phyloP scores from a whole-genome alignment of 148 eudicot species.

The Rhododendron kiyosumense region DNA sequence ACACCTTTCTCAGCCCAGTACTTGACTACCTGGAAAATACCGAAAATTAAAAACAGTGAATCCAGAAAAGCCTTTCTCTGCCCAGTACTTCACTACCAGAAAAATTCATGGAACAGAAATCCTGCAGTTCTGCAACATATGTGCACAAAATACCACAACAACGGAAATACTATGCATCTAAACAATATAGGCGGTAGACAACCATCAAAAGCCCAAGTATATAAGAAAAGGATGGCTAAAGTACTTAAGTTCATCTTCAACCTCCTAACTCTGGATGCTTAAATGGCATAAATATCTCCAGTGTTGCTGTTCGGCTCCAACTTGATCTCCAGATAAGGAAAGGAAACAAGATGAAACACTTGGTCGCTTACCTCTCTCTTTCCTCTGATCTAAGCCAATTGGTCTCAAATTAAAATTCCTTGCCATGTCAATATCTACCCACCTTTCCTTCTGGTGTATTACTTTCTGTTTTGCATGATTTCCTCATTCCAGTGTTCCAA shows the following conservation, averaged over 20 bases:
- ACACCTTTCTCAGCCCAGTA: conserved; percentile 91
- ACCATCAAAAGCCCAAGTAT: neutral
- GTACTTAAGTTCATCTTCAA: neutral
- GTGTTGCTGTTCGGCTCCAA: neutral
- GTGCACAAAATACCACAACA: neutral
- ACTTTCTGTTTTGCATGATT: neutral
- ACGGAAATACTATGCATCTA: neutral
- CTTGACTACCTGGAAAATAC: conserved; percentile 47
- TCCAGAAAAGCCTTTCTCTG: conserved; percentile 85
- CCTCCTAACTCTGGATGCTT: neutral
- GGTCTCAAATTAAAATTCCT: neutral
- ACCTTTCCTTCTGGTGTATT: neutral
- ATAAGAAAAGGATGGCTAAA: neutral
- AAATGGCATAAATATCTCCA: neutral
- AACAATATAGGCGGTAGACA: neutral
- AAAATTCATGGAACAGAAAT: neutral
- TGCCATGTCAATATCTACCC: neutral
- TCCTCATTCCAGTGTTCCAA: neutral
- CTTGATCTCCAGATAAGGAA: neutral
- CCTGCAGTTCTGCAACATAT: neutral
- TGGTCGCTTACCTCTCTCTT: neutral
- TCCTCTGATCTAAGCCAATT: neutral
- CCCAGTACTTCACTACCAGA: conserved; percentile 72
- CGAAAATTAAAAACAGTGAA: conserved; percentile 71
- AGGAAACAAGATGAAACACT: neutral